phyloP scores from a whole-genome alignment of 1,284 basidiomycete species.

The Austroboletus novae-zelandiae region DNA sequence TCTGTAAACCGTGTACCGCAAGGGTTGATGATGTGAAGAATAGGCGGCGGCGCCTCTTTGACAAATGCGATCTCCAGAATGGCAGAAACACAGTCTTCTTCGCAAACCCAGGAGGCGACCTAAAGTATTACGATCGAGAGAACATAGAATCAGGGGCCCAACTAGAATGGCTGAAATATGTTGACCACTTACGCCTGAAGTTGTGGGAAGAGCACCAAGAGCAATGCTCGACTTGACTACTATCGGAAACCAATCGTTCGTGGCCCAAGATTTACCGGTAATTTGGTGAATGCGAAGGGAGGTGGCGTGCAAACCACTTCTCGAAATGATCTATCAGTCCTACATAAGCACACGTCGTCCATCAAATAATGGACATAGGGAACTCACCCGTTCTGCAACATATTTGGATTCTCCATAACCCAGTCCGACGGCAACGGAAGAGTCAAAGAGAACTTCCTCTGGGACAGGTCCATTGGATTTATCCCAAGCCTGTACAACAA shows the following conservation, averaged over 20 bases:
- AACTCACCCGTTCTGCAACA: conserved; percentile 6
- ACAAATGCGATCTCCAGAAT: conserved; percentile 20
- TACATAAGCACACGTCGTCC: background rate
- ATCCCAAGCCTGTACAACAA: conserved; percentile 35
- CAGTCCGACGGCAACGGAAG: conserved; percentile 7
- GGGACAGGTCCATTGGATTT: conserved; percentile 34
- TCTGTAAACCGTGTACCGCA: conserved; percentile 13
- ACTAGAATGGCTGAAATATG: too few relatives aligned
- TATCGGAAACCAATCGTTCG: conserved; percentile 31
- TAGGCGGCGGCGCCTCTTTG: background rate
- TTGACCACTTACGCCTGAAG: conserved; percentile 22
- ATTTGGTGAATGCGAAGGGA: conserved; percentile 33
- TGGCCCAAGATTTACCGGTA: conserved; percentile 28
- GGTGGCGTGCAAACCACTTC: conserved; percentile 20
- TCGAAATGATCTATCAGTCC: conserved; percentile 21
- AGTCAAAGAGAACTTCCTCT: conserved; percentile 26
- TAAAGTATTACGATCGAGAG: background rate
- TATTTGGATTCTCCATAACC: conserved; percentile 9
- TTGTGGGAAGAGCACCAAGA: conserved; percentile 28
- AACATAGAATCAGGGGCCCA: background rate
- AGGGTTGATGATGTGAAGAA: conserved; percentile 28
- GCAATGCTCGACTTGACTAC: conserved; percentile 27
- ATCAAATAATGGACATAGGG: too few relatives aligned
- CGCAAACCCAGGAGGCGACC: conserved; percentile 25
- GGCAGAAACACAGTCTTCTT: conserved; percentile 13